These are phyloP conservation scores for Kwoniella dejecticola DNA, from an alignment of 768 basidiomycete genomes.

Conservation along the genomic window DNA sequence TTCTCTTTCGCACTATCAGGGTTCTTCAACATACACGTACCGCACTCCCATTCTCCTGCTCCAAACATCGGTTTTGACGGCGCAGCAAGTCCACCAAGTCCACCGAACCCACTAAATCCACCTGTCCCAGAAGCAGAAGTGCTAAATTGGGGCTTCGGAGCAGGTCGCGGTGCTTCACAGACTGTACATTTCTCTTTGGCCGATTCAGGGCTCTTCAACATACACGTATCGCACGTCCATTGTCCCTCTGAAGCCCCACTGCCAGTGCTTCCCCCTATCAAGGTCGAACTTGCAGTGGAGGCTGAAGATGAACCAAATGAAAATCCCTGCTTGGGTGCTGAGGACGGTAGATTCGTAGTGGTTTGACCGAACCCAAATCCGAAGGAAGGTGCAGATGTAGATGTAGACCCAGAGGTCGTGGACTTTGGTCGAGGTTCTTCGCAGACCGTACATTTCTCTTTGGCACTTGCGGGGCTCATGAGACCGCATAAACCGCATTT, in stretches of 20 bases:
- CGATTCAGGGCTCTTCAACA: constrained; percentile 54
- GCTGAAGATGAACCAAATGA: neutral
- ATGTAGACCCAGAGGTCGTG: neutral
- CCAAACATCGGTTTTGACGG: too few species aligned
- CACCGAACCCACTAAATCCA: too few species aligned
- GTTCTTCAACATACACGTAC: constrained; percentile 49
- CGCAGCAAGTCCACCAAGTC: too few species aligned
- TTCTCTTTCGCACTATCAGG: constrained; percentile 57
- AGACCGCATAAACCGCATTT: constrained; percentile 63
- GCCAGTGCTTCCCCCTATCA: too few species aligned
- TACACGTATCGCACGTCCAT: constrained; percentile 18
- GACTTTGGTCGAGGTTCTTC: constrained; percentile 52
- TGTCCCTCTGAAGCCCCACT: neutral
- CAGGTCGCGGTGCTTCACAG: constrained; percentile 57
- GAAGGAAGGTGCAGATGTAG: neutral
- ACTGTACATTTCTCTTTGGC: constrained; percentile 60
- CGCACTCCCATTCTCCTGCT: too few species aligned
- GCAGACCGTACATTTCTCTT: constrained; percentile 61
- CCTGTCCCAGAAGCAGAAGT: too few species aligned
- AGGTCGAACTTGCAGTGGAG: neutral
- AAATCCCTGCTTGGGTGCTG: too few species aligned
- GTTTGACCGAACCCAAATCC: too few species aligned
- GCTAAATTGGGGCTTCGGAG: neutral
- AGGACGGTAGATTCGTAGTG: too few species aligned
- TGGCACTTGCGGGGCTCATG: constrained; percentile 56